Evolutionary conservation across 495 filamentous ascomycete species (phyloP), one percentile per base, ranked within the genome.

Genomic region (Lasiosphaeria miniovina): DNA sequence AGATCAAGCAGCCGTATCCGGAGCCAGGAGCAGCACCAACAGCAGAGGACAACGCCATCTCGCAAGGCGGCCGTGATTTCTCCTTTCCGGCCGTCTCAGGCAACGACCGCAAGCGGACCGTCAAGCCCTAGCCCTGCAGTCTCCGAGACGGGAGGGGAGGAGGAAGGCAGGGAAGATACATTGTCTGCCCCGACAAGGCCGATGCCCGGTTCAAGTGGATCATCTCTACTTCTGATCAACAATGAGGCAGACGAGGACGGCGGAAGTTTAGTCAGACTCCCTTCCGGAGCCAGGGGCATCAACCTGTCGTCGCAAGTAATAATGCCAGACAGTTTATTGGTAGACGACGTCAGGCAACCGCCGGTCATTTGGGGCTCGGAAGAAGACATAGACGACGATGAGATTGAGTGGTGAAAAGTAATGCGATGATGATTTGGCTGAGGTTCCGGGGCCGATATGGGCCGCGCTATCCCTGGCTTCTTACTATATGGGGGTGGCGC

Each of bases 291-390:
- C 24, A 31, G 36, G 33, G 57, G 35, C 33, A 40, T 15, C 35
- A 41, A 11, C 33, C 60, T 51, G n/a, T 78, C 74, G 24, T 77
- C 76, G 17, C 77, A 80, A 62, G 69, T 73, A 67, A 68, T 84
- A 66, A 69, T 82, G 55, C 78, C 77, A 36, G 81, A 83, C 45
- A 85, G 81, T 65, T 63, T 86, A 61, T 36, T 84, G 60, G 66
- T 76, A 40, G 80, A 80, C 59, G 74, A 76, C 64, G 65, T 80
- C 38, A 70, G 72, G 15, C 64, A 57, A 11, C 79, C 77, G 38
- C 80, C 70, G 4, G 67, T 72, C 35, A 68, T 79, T 35, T 74
- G 67, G 66, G 80, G 82, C 62, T 76, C 73, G 4, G 78, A 77
- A 15, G 77, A 74, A 40, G 80, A 82, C n/a, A 64, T 71, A 15